These are phyloP conservation scores for Fusarium sp. DNA, from an alignment of 2,329 filamentous ascomycete genomes.

Conservation along the genomic window DNA sequence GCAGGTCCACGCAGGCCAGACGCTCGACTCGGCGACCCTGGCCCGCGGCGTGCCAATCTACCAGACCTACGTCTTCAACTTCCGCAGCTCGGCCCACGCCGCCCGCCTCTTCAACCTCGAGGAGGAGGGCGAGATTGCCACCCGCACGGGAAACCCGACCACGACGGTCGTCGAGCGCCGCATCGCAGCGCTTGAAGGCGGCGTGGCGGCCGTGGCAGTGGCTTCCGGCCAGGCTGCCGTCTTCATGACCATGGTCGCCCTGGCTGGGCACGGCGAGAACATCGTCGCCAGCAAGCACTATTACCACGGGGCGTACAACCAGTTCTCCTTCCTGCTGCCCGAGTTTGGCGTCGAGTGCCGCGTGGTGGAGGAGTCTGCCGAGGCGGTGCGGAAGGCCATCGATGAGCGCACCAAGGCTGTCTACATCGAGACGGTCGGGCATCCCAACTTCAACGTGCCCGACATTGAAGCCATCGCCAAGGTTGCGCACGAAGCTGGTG, in stretches of 20 bases:
- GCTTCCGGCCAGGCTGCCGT: conserved; percentile 89
- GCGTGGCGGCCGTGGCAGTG: conserved; percentile 84
- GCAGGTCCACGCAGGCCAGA: conserved; percentile 82
- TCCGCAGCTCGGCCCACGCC: conserved; percentile 95
- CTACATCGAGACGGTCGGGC: conserved; percentile 91
- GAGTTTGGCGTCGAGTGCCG: conserved; percentile 86
- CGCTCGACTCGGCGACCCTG: conserved; percentile 83
- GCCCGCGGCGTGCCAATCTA: conserved; percentile 91
- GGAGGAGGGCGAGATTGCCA: conserved; percentile 96
- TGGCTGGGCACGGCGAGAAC: conserved; percentile 88
- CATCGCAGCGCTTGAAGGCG: conserved; percentile 75
- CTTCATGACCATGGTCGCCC: conserved; percentile 85
- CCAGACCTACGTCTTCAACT: conserved; percentile 77
- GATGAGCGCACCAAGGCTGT: conserved; percentile 92
- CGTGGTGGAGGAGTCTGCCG: conserved; percentile 82
- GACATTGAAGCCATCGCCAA: conserved; percentile 88
- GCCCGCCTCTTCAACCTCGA: conserved; percentile 94
- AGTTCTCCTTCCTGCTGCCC: conserved; percentile 88
- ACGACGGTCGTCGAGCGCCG: conserved; percentile 89
- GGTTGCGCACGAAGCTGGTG: conserved; percentile 74
- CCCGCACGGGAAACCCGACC: conserved; percentile 93
- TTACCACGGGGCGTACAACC: conserved; percentile 95
- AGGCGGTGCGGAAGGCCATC: conserved; percentile 82
- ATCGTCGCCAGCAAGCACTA: conserved; percentile 89
- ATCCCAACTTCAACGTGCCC: conserved; percentile 93